Percentiles rank a stretch among this genome's conserved stretches.
phyloP scores from a whole-genome alignment of 2,329 filamentous ascomycete species.

The Leptographium lundbergii region DNA sequence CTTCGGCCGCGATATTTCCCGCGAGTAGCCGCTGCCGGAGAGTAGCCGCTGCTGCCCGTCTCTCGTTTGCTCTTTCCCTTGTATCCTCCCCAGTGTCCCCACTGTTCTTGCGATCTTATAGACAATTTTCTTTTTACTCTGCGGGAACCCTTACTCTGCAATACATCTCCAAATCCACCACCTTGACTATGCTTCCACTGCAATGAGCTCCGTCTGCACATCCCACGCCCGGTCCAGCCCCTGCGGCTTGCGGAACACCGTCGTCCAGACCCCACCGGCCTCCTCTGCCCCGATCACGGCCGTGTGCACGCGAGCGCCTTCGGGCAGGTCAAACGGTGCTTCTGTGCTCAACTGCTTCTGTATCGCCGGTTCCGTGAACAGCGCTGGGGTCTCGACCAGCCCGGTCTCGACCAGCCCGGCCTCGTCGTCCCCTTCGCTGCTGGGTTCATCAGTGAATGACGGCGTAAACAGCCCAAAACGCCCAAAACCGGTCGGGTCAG shows the following conservation, averaged over 20 bases:
- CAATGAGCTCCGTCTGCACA: slow-evolving; percentile 4
- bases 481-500: too few relatives aligned
- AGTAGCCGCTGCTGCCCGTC: slow-evolving; percentile 33
- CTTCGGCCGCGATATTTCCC: slow-evolving; percentile 88
- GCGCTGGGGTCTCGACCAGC: too few relatives aligned
- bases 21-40: slow-evolving; percentile 53
- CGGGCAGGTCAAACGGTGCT: slow-evolving; percentile 20
- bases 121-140: not conserved
- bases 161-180: not conserved
- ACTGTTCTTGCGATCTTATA: not conserved
- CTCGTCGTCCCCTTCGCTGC: too few relatives aligned
- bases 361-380: too few relatives aligned
- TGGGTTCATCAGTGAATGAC: too few relatives aligned
- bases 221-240: slow-evolving; percentile 19
- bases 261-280: slow-evolving; percentile 20
- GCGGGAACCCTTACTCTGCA: too few relatives aligned
- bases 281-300: slow-evolving; percentile 18
- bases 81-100: too few relatives aligned
- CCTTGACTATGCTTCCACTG: too few relatives aligned
- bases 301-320: slow-evolving; percentile 19
- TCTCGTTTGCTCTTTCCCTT: not conserved
- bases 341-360: slow-evolving; percentile 4
- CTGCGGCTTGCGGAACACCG: slow-evolving; percentile 18
- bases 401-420: too few relatives aligned
- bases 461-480: too few relatives aligned